phyloP scores from a whole-genome alignment of 495 filamentous ascomycete genomes.

The Penicillium turbatum region DNA sequence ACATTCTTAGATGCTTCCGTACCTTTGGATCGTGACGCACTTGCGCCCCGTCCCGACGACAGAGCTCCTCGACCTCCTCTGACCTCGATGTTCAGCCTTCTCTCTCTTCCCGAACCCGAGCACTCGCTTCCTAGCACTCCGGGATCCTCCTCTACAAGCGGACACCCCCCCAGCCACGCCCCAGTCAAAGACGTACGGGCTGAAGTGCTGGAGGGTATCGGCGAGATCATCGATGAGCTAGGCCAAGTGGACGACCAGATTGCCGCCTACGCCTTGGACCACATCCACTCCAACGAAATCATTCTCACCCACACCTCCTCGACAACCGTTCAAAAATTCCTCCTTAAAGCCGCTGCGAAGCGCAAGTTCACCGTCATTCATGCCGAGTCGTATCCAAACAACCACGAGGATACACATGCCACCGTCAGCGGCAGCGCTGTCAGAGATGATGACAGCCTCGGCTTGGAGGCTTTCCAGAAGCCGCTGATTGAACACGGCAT shows the following conservation, averaged over 20 bases:
- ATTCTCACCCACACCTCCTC: conserved; percentile 81
- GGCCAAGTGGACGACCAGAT: conserved; percentile 86
- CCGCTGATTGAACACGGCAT: conserved; percentile 71
- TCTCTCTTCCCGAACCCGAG: conserved; percentile 55
- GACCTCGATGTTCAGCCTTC: conserved; percentile 80
- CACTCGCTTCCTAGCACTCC: conserved; percentile 45
- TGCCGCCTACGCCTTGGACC: conserved; percentile 74
- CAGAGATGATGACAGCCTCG: conserved; percentile 45
- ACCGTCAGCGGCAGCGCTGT: conserved; percentile 50
- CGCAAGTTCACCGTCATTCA: conserved; percentile 84
- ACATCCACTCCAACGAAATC: conserved; percentile 86
- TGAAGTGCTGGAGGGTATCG: conserved; percentile 84
- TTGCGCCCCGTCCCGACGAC: conserved; percentile 30
- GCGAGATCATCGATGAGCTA: conserved; percentile 89
- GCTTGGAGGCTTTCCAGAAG: conserved; percentile 61
- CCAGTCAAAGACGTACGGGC: conserved; percentile 62
- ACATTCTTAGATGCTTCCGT: conserved; percentile 30
- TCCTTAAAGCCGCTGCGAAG: conserved; percentile 76
- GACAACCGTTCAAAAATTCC: conserved; percentile 77
- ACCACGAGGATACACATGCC: conserved; percentile 56
- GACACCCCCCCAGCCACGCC: conserved; percentile 31
- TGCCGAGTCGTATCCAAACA: conserved; percentile 66
- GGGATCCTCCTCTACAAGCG: conserved; percentile 38
- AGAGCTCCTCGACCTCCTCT: conserved; percentile 51
- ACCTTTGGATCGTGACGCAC: conserved; percentile 31